Evolutionary conservation across 1,139 yeast genomes (phyloP).

Genomic region (Yamadazyma sp.): DNA sequence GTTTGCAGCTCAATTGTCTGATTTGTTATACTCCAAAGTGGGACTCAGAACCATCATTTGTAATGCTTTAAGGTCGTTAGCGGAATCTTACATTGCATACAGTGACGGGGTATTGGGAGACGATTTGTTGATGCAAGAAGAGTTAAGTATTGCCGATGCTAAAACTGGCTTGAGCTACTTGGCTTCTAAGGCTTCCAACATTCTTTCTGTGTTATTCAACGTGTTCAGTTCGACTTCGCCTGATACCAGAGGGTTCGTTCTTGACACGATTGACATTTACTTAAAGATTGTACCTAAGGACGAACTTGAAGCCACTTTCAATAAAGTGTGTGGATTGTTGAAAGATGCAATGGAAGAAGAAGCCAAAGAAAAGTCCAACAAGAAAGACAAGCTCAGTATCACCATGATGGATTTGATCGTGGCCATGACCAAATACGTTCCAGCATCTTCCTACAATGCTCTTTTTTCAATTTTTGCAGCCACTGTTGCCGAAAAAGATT

Average conservation of each 20-base stretch:
- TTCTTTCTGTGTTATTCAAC: constrained; percentile 85
- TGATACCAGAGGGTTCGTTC: constrained; percentile 77
- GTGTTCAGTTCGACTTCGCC: constrained; percentile 86
- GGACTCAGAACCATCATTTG: constrained; percentile 78
- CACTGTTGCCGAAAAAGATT: constrained; percentile 53
- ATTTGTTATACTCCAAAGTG: constrained; percentile 69
- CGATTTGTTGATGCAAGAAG: constrained; percentile 59
- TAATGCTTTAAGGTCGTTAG: constrained; percentile 74
- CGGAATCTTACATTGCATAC: constrained; percentile 71
- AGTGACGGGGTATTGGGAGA: constrained; percentile 57
- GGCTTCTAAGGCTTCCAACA: constrained; percentile 64
- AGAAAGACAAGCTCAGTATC: constrained; percentile 52
- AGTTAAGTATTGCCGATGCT: constrained; percentile 60
- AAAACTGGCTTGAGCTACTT: constrained; percentile 59
- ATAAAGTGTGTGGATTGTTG: constrained; percentile 79
- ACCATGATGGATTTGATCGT: constrained; percentile 92
- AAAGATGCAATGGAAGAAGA: constrained; percentile 75
- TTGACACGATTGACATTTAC: constrained; percentile 83
- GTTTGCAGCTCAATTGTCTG: constrained; percentile 78
- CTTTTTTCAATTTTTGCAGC: constrained; percentile 74
- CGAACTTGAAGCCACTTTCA: constrained; percentile 74
- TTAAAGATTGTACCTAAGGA: constrained; percentile 66
- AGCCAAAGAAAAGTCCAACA: constrained; percentile 16
- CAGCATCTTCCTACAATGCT: constrained; percentile 66
- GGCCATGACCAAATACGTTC: constrained; percentile 82